Conservation (phyloP, 2,329 filamentous ascomycete species). For the Alternaria ventricosa region DNA sequence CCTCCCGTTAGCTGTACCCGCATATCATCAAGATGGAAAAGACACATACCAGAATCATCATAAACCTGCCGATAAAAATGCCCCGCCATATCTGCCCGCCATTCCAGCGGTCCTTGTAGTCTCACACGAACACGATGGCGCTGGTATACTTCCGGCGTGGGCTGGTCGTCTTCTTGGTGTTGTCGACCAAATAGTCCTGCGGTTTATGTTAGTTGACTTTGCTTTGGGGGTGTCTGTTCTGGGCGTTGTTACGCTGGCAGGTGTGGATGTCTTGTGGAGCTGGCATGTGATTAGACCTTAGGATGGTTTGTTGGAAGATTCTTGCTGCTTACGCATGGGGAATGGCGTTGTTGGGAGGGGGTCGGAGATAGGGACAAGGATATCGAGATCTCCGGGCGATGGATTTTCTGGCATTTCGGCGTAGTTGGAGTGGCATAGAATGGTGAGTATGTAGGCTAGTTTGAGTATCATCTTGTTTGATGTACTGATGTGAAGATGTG, state of each 20-base stretch:
- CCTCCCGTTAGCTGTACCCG: background rate
- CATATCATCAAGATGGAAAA: background rate
- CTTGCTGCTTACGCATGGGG: background rate
- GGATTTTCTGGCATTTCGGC: background rate
- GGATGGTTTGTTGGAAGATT: background rate
- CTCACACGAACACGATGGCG: background rate
- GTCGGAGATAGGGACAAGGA: no score
- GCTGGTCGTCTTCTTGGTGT: background rate
- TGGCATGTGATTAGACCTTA: background rate
- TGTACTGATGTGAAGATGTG: background rate
- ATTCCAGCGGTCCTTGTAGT: background rate
- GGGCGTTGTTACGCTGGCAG: background rate
- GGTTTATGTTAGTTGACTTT: background rate
- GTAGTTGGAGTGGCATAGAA: background rate
- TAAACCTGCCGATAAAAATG: background rate
- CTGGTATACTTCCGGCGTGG: background rate
- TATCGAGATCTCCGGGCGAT: no score
- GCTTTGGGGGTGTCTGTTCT: background rate
- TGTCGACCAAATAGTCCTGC: background rate
- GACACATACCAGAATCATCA: background rate
- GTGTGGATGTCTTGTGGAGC: background rate
- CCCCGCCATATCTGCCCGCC: background rate
- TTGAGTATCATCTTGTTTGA: background rate
- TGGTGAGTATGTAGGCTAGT: background rate
- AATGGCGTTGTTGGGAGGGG: background rate